A percentile compares a stretch with the other conserved stretches of the same genome.
phyloP scores from a whole-genome alignment of 176 grass and related monocot species.

The Musa beccarii region DNA sequence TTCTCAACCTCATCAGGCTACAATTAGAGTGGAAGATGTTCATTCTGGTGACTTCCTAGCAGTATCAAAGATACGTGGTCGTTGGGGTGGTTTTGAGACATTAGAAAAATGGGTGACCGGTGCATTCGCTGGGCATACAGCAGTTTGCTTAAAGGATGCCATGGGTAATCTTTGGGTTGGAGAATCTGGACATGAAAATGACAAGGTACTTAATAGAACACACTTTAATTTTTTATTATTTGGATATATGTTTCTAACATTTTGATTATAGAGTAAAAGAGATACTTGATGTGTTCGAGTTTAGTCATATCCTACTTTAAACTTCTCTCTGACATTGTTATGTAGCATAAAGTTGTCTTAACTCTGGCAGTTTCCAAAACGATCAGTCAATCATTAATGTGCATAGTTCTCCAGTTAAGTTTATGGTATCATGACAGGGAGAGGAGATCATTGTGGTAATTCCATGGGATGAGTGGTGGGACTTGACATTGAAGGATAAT shows the following conservation, averaged over 20 bases:
- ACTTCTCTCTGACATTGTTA: not conserved
- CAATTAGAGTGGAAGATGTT: constrained; percentile 59
- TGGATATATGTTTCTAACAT: too few species aligned
- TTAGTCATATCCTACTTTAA: not conserved
- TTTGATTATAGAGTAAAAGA: not conserved
- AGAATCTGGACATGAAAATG: constrained; percentile 93
- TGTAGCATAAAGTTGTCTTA: not conserved
- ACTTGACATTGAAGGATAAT: constrained; percentile 60
- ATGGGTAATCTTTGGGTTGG: constrained; percentile 78
- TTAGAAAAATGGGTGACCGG: constrained; percentile 98
- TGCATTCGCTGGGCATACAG: constrained; percentile 94
- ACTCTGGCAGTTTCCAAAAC: not conserved
- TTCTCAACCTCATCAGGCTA: constrained; percentile 45
- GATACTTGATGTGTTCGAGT: not conserved
- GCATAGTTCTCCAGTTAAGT: constrained; percentile 7
- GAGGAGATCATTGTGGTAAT: constrained; percentile 86
- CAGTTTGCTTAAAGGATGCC: constrained; percentile 84
- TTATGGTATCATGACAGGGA: constrained; percentile 38
- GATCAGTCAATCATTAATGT: not conserved
- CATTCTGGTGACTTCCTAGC: constrained; percentile 89
- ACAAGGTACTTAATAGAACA: constrained; percentile 43
- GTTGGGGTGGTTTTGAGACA: constrained; percentile 95
- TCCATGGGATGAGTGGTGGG: constrained; percentile 98
- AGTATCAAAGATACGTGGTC: constrained; percentile 82
- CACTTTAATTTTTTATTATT: not conserved